Evolutionary conservation across 176 grass and related monocot species (phyloP), one percentile per base, ranked within the genome.

Genomic region (Tuctoria greenei): DNA sequence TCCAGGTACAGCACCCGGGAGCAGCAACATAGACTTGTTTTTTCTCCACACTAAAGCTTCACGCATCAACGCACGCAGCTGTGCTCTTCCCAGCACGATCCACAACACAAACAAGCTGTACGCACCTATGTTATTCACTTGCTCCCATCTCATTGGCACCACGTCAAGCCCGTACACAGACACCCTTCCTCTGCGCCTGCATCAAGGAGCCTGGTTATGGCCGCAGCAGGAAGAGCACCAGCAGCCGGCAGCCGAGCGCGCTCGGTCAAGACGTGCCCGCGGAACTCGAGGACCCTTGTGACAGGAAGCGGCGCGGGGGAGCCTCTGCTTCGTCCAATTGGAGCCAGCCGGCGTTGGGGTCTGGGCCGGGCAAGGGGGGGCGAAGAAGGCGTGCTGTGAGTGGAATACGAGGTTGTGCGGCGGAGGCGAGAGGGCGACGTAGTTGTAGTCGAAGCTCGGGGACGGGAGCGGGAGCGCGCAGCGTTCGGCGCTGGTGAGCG

Each of bases 351-450:
- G 58, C 13, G 67, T 44, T 17, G 35, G 42, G 18, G 58, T 9
- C 59, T 14, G 73, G 60, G 36, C 12, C 38, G 31, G 79, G 5
- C 49, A 41, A 23, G 79, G 68, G 74, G 43, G 61, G 35, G 68
- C 71, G 80, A 78, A 82, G 80, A 87, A 87, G 80, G 80, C 60
- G 51, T 87, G 61, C 74, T 54, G 60, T 74, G 61, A 87, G 66
- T 77, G 34, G 74, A 87, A 87, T 61, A 87, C 52, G 50, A 87
- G 80, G 79, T 83, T 62, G 68, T 61, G 61, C 42, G 80, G 63
- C n/a, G n/a, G n/a, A n/a, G 67, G 41, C 66, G 51, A 4, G 60
- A 87, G 79, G 68, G 74, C 80, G 52, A 61, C 80, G 69, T 79
- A 74, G 43, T 74, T 74, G 28, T 83, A 87, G 4, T 73, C 25